These are phyloP conservation scores for Mycena olivaceomarginata DNA, from an alignment of 768 basidiomycete species.

Conservation along the genomic window DNA sequence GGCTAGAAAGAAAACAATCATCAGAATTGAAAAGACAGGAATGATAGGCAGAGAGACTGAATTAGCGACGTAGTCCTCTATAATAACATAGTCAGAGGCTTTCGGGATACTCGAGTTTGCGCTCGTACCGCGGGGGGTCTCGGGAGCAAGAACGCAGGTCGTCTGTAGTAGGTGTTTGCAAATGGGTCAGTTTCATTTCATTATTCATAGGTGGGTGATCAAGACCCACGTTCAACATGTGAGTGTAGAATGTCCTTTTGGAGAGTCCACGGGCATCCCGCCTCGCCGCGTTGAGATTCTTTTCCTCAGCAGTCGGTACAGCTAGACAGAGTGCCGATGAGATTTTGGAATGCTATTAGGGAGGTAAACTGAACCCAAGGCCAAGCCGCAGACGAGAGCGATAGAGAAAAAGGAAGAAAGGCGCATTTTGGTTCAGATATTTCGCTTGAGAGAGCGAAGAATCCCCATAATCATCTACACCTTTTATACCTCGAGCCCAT, in stretches of 20 bases:
- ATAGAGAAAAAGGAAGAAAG: constrained; percentile 28
- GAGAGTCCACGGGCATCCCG: constrained; percentile 45
- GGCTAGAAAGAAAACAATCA: constrained; percentile 36
- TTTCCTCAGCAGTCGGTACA: constrained; percentile 37
- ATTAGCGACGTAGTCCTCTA: constrained; percentile 43
- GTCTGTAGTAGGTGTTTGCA: constrained; percentile 26
- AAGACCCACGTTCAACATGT: constrained; percentile 46
- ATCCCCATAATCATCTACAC: neutral
- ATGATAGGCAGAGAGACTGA: constrained; percentile 22
- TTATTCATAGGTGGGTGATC: neutral
- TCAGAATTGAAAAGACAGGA: neutral
- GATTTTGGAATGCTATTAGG: neutral
- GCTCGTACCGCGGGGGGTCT: constrained; percentile 42
- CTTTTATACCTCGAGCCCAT: constrained; percentile 18
- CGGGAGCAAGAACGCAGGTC: constrained; percentile 49
- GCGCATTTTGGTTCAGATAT: constrained; percentile 17
- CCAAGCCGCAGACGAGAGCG: constrained; percentile 34
- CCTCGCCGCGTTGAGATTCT: constrained; percentile 14
- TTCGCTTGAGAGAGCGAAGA: neutral
- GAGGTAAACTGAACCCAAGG: constrained; percentile 26
- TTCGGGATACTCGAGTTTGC: neutral
- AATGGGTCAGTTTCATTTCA: neutral
- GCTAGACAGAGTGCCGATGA: constrained; percentile 20
- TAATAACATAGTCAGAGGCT: neutral
- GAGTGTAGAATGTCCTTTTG: constrained; percentile 44